Percentiles rank a stretch among this genome's conserved stretches.
Conservation (phyloP, 495 filamentous ascomycete genomes). For the Cercophora samala region DNA sequence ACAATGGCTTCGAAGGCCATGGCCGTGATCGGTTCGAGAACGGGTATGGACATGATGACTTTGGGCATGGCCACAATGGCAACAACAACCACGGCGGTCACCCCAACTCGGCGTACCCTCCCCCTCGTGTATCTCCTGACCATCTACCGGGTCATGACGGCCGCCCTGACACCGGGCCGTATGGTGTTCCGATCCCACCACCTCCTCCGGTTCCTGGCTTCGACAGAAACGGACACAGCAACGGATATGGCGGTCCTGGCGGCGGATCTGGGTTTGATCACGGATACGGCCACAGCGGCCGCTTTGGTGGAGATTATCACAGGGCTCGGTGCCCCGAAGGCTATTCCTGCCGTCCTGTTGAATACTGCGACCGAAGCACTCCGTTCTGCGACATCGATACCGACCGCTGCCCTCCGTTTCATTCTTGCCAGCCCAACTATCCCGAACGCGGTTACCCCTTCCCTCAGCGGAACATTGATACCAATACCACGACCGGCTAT, state of each 20-base stretch:
- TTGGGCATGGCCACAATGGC: not conserved
- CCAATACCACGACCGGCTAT: not conserved
- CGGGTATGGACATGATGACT: not conserved
- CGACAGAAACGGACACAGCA: not conserved
- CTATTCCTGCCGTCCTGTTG: constrained; percentile 19
- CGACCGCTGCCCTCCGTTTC: constrained; percentile 13
- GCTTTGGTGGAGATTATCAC: not conserved
- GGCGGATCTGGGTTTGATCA: not conserved
- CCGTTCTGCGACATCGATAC: constrained; percentile 17
- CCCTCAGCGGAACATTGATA: not conserved
- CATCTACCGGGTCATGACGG: not conserved
- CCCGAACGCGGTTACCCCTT: not conserved
- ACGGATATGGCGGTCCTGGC: too few relatives aligned
- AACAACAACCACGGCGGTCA: not conserved
- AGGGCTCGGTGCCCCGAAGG: constrained; percentile 12
- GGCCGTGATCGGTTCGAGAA: not conserved
- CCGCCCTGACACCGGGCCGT: too few relatives aligned
- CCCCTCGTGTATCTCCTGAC: not conserved
- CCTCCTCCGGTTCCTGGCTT: too few relatives aligned
- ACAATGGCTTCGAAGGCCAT: not conserved
- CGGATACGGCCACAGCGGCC: constrained; percentile 6
- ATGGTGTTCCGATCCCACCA: too few relatives aligned
- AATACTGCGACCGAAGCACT: constrained; percentile 4
- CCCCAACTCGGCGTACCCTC: not conserved
- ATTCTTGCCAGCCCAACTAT: constrained; percentile 20